Percentiles rank a stretch among this genome's conserved stretches.
Evolutionary conservation across 192 early-diverging fungal genomes (phyloP).

Genomic region (Dissophora ornata): DNA sequence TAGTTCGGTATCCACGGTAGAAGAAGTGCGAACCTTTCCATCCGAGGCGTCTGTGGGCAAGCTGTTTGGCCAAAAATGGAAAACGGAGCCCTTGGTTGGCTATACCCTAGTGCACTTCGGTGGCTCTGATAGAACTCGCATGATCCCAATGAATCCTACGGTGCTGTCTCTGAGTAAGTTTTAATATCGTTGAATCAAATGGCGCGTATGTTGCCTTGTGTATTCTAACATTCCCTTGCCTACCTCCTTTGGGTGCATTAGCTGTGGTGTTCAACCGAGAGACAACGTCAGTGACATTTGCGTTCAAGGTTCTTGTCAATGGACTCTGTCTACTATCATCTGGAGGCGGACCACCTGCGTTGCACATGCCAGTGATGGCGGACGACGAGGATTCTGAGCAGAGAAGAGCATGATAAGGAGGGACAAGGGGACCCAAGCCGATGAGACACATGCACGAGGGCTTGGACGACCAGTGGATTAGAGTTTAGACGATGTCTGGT

Average conservation of each 20-base stretch:
- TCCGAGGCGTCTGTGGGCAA: constrained; percentile 46
- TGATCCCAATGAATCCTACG: constrained; percentile 53
- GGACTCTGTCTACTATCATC: constrained; percentile 38
- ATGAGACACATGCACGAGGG: too few relatives aligned
- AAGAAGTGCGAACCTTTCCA: constrained; percentile 36
- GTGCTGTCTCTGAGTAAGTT: constrained; percentile 48
- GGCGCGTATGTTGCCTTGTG: too few relatives aligned
- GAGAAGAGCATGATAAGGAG: too few relatives aligned
- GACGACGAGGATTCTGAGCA: constrained; percentile 45
- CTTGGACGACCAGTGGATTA: too few relatives aligned
- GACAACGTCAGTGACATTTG: constrained; percentile 27
- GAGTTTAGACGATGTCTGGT: too few relatives aligned
- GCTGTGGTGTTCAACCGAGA: constrained; percentile 29
- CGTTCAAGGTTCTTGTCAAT: constrained; percentile 44
- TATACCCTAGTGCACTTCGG: constrained; percentile 51
- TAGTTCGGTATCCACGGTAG: too few relatives aligned
- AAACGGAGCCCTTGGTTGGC: constrained; percentile 46
- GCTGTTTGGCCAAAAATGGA: constrained; percentile 50
- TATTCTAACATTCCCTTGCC: background rate
- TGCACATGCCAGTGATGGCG: constrained; percentile 50
- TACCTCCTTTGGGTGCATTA: too few relatives aligned
- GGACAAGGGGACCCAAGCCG: too few relatives aligned
- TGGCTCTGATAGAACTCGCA: constrained; percentile 42
- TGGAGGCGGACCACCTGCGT: constrained; percentile 43
- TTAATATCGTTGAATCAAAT: background rate